Conservation (phyloP, 2,329 filamentous ascomycete genomes). For the Xylariomycetidae sp. region DNA sequence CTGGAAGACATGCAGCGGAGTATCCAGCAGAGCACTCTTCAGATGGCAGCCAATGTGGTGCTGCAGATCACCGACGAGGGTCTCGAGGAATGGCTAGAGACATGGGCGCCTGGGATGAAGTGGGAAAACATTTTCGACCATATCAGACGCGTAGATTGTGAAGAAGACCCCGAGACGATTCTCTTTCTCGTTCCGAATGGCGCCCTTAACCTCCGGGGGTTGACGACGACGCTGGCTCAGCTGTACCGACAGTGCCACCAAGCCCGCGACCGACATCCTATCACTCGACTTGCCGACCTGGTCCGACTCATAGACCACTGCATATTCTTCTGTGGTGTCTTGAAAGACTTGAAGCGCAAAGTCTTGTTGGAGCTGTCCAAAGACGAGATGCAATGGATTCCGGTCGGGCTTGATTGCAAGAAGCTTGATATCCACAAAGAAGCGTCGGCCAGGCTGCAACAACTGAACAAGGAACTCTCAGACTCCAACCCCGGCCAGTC, state of each 20-base stretch:
- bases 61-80: conserved; percentile 14
- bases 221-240: conserved; percentile 4
- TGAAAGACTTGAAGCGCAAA: conserved; percentile 12
- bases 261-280: neutral
- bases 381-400: conserved; percentile 11
- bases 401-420: conserved; percentile 12
- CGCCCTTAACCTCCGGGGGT: conserved; percentile 7
- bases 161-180: neutral
- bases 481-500: neutral
- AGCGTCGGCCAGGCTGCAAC: conserved; percentile 2
- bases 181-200: conserved; percentile 6
- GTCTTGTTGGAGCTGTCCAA: conserved; percentile 8
- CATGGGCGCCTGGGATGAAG: conserved; percentile 14
- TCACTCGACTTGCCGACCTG: conserved; percentile 6
- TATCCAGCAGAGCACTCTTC: conserved; percentile 5
- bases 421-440: conserved; percentile 3
- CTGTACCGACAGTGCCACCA: conserved; percentile 10
- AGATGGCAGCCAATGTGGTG: conserved; percentile 4
- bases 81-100: conserved; percentile 12
- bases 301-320: conserved; percentile 11
- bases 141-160: conserved; percentile 1
- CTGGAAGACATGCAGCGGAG: conserved; percentile 8
- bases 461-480: neutral
- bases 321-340: conserved; percentile 9
- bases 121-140: conserved; percentile 6